A percentile compares a stretch with the other conserved stretches of the same genome.
Evolutionary conservation across 768 basidiomycete species (phyloP).

Genomic region (Rhizopogon vesiculosus): DNA sequence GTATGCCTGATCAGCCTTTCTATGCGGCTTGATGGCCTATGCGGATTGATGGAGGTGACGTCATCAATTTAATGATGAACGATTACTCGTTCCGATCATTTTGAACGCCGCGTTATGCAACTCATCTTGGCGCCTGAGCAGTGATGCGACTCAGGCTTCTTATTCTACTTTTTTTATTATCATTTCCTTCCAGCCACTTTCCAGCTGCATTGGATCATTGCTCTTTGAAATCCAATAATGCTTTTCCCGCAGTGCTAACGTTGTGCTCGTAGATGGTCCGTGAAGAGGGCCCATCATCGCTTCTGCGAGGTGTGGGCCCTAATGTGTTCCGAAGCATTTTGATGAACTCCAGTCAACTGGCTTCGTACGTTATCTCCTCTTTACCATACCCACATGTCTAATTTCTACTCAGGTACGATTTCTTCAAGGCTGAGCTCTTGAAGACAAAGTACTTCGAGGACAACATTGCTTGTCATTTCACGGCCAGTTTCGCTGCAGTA

Average conservation of each 20-base stretch:
- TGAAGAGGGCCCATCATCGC: slow-evolving; percentile 78
- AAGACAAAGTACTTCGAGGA: slow-evolving; percentile 71
- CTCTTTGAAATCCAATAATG: slow-evolving; percentile 3
- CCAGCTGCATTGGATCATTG: slow-evolving; percentile 2
- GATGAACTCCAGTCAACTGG: slow-evolving; percentile 92
- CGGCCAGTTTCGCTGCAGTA: slow-evolving; percentile 83
- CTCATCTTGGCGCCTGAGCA: background rate
- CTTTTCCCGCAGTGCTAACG: background rate
- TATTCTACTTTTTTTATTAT: background rate
- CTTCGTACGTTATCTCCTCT: slow-evolving; percentile 53
- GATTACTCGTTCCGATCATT: no score
- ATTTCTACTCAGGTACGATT: slow-evolving; percentile 62
- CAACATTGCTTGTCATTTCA: slow-evolving; percentile 79
- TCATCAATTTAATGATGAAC: background rate
- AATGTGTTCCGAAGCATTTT: slow-evolving; percentile 83
- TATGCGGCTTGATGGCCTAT: no score
- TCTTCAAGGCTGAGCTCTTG: slow-evolving; percentile 82
- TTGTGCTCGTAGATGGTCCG: slow-evolving; percentile 62
- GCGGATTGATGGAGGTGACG: background rate
- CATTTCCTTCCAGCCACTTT: background rate
- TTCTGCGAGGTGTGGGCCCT: slow-evolving; percentile 73
- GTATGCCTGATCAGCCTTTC: background rate
- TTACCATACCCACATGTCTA: background rate
- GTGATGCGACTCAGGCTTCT: background rate
- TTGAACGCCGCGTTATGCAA: background rate